Percentiles rank a stretch among this genome's conserved stretches.
These are phyloP conservation scores for Scenedesmus sp. DNA, from an alignment of 163 green algal genomes.

Conservation along the genomic window DNA sequence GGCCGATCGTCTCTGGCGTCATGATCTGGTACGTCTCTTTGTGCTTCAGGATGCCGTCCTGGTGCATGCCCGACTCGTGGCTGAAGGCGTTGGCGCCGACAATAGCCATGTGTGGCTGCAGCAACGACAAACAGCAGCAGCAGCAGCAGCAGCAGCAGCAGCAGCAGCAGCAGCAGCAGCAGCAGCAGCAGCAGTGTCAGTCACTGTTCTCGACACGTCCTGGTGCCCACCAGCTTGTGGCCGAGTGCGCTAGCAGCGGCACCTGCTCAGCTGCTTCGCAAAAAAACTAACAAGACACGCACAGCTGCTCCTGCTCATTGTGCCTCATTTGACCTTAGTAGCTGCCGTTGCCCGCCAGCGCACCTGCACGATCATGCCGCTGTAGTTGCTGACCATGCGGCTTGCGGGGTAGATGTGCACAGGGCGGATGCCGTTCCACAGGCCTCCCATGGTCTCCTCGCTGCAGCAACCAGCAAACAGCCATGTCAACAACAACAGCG, in stretches of 20 bases:
- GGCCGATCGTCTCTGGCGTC: constrained; percentile 94
- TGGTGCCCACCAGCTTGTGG: background rate
- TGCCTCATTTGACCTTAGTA: constrained; percentile 88
- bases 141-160: background rate
- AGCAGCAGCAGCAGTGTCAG: too few relatives aligned
- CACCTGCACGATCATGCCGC: constrained; percentile 88
- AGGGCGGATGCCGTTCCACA: constrained; percentile 92
- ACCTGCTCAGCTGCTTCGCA: too few relatives aligned
- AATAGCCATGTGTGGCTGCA: background rate
- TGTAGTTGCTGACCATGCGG: constrained; percentile 95
- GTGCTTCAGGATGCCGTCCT: constrained; percentile 52
- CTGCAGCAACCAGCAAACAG: constrained; percentile 53
- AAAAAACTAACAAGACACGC: constrained; percentile 75
- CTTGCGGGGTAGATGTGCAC: constrained; percentile 87
- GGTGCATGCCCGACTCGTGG: too few relatives aligned
- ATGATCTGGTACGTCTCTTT: constrained; percentile 99
- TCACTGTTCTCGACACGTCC: too few relatives aligned
- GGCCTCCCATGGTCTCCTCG: constrained; percentile 84
- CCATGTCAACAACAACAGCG: background rate
- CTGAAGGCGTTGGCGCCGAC: too few relatives aligned
- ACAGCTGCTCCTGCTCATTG: constrained; percentile 95
- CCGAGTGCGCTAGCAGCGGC: too few relatives aligned
- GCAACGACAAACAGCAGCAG: background rate
- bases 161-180: too few relatives aligned
- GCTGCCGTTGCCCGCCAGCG: constrained; percentile 54